These are phyloP conservation scores for Aspergillus sp. DNA, from an alignment of 2,329 filamentous ascomycete species.

Conservation along the genomic window DNA sequence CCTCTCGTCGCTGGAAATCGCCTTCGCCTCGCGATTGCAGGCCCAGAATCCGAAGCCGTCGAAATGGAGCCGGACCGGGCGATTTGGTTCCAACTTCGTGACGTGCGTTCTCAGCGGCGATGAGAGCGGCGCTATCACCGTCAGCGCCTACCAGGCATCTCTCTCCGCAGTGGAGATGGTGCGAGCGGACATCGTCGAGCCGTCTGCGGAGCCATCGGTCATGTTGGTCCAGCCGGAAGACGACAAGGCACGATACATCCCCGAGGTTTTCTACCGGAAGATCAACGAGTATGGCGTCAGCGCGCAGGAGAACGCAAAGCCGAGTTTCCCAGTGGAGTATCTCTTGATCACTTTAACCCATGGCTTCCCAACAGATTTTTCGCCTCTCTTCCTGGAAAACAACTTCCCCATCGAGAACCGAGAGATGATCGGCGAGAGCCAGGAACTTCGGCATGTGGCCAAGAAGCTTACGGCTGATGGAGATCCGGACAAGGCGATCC, in stretches of 20 bases:
- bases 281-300: conserved; percentile 96
- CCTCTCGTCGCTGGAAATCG: conserved; percentile 82
- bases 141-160: conserved; percentile 88
- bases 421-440: conserved; percentile 72
- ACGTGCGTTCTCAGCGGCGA: conserved; percentile 95
- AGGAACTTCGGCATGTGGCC: conserved; percentile 62
- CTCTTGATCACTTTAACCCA: conserved; percentile 92
- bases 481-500: conserved; percentile 52
- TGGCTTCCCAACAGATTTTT: conserved; percentile 76
- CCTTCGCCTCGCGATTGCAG: conserved; percentile 79
- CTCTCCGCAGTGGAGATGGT: conserved; percentile 98
- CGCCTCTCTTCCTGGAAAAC: conserved; percentile 61
- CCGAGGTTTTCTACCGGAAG: conserved; percentile 89
- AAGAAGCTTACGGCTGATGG: conserved; percentile 60
- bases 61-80: conserved; percentile 93
- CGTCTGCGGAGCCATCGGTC: conserved; percentile 80
- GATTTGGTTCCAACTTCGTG: conserved; percentile 92
- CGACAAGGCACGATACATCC: conserved; percentile 78
- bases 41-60: conserved; percentile 79
- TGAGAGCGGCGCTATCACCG: conserved; percentile 74
- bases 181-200: conserved; percentile 84
- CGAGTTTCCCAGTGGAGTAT: conserved; percentile 92
- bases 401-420: conserved; percentile 89
- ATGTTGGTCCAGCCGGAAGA: conserved; percentile 95
- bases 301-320: conserved; percentile 95